phyloP scores from a whole-genome alignment of 192 early-diverging fungal species.

The Podila verticillata region DNA sequence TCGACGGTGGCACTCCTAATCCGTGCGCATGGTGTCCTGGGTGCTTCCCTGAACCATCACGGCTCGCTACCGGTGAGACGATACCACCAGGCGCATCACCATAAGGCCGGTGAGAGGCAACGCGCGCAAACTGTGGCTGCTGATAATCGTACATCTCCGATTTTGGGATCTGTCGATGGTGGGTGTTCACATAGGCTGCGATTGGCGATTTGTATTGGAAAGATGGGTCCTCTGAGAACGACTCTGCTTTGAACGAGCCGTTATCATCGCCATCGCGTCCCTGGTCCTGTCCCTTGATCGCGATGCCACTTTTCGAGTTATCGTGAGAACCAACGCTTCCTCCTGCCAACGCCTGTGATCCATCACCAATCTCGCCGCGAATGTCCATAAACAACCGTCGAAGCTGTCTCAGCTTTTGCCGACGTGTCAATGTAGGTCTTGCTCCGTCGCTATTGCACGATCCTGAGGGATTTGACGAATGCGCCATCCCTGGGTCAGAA shows the following conservation, averaged over 20 bases:
- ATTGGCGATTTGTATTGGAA: constrained; percentile 31
- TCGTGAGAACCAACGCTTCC: background rate
- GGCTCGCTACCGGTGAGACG: background rate
- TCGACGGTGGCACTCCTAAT: background rate
- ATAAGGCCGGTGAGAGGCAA: background rate
- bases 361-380: constrained; percentile 38
- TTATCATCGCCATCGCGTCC: constrained; percentile 15
- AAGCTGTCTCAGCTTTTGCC: constrained; percentile 39
- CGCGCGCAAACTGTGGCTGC: constrained; percentile 1
- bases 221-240: constrained; percentile 36
- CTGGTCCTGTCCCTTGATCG: background rate
- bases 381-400: constrained; percentile 51
- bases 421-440: constrained; percentile 9
- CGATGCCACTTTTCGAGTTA: background rate
- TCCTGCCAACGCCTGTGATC: background rate
- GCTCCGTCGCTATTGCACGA: background rate
- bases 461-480: background rate
- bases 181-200: background rate
- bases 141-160: background rate
- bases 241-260: constrained; percentile 22
- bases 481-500: background rate
- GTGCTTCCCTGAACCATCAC: background rate
- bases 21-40: background rate
- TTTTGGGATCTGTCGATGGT: background rate
- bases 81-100: background rate